A percentile compares a stretch with the other conserved stretches of the same genome.
Conservation (phyloP, 768 basidiomycete species). For the Boletus rubropictus region DNA sequence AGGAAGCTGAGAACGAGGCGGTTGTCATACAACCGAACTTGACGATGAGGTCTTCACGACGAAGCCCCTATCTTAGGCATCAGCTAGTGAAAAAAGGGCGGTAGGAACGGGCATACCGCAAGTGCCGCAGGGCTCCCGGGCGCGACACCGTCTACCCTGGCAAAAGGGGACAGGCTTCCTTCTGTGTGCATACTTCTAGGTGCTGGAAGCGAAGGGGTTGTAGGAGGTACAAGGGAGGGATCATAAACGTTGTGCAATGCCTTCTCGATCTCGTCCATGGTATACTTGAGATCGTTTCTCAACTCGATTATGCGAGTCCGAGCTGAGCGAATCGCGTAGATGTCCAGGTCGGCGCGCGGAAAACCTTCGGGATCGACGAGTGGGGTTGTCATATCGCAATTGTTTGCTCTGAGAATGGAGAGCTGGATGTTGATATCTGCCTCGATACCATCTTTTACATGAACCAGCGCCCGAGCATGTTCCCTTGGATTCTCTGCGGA, state of each 20-base stretch:
- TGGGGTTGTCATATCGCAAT: slow-evolving; percentile 60
- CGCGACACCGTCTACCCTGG: slow-evolving; percentile 76
- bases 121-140: slow-evolving; percentile 76
- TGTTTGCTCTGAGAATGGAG: slow-evolving; percentile 57
- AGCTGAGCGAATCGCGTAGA: slow-evolving; percentile 72
- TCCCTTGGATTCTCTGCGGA: slow-evolving; percentile 44
- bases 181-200: slow-evolving; percentile 15
- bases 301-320: slow-evolving; percentile 75
- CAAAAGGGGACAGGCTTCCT: slow-evolving; percentile 49
- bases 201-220: slow-evolving; percentile 14
- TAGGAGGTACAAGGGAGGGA: slow-evolving; percentile 27
- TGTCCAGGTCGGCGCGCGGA: slow-evolving; percentile 80
- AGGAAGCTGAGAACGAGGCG: slow-evolving; percentile 45
- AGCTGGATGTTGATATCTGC: slow-evolving; percentile 59
- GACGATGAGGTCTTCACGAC: slow-evolving; percentile 63
- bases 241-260: slow-evolving; percentile 69
- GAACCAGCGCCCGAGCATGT: slow-evolving; percentile 58
- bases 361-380: slow-evolving; percentile 87
- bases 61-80: slow-evolving; percentile 48
- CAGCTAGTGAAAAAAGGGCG: not conserved
- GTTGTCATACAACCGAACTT: slow-evolving; percentile 65
- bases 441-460: slow-evolving; percentile 68
- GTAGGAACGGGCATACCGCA: slow-evolving; percentile 50
- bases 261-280: slow-evolving; percentile 62
- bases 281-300: slow-evolving; percentile 64